Conservation (phyloP, 192 early-diverging fungal species). For the Podila clonocystis region DNA sequence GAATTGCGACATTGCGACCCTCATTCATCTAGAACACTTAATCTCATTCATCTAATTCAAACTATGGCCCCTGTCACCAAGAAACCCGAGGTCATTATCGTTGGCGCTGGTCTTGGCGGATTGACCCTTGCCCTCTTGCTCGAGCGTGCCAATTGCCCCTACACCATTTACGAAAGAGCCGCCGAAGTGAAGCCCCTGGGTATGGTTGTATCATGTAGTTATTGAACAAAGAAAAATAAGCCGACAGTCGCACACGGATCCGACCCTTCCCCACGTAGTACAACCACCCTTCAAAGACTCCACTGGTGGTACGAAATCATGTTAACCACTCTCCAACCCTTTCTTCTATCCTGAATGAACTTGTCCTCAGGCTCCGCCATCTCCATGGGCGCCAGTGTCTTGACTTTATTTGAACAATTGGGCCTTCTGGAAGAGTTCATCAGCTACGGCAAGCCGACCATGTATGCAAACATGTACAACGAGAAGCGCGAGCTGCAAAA, state of each 20-base stretch:
- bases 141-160: no score
- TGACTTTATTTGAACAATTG: neutral
- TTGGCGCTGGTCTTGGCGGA: constrained; percentile 6
- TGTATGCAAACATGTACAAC: neutral
- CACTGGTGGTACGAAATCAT: no score
- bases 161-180: constrained; percentile 7
- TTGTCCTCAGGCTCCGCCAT: neutral
- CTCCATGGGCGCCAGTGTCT: neutral
- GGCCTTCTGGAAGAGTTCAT: neutral
- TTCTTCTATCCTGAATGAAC: no score
- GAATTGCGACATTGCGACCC: no score
- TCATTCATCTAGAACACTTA: no score
- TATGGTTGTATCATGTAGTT: neutral
- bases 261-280: no score
- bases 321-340: no score
- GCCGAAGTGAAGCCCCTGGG: constrained; percentile 5
- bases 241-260: no score
- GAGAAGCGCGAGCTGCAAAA: neutral
- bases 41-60: no score
- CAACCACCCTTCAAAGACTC: no score
- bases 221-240: no score
- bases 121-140: constrained; percentile 8
- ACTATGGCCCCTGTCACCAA: no score
- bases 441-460: neutral
- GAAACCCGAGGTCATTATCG: constrained; percentile 5